Evolutionary conservation across 768 basidiomycete species (phyloP).

Genomic region (Lactifluus hygrophoroides): DNA sequence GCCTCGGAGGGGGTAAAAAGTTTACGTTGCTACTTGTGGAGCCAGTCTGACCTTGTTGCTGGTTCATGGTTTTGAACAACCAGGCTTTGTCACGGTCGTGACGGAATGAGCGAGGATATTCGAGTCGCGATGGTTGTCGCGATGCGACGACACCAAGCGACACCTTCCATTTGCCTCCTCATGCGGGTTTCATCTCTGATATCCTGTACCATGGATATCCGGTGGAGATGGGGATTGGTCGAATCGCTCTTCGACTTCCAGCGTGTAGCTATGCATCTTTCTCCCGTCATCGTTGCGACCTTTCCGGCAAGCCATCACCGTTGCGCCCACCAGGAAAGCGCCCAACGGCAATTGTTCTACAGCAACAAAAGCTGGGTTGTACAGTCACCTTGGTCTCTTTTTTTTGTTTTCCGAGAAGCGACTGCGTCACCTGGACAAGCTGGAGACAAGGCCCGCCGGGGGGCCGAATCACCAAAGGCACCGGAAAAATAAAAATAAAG

Average conservation of each 20-base stretch:
- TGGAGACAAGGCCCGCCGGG: not conserved
- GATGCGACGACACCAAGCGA: conserved; percentile 1
- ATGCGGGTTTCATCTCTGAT: not conserved
- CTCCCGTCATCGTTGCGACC: not conserved
- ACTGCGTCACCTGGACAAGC: not conserved
- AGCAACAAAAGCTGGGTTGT: not conserved
- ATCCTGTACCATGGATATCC: not conserved
- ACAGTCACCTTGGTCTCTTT: not conserved
- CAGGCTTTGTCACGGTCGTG: conserved; percentile 23
- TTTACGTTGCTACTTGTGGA: conserved; percentile 24
- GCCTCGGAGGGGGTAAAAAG: conserved; percentile 35
- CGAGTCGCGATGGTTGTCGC: not conserved
- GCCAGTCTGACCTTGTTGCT: conserved; percentile 29
- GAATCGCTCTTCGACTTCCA: not conserved
- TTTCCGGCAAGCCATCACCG: not conserved
- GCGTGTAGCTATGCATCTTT: not conserved
- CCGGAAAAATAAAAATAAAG: not conserved
- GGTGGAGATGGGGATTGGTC: too few species aligned
- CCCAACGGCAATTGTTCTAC: not conserved
- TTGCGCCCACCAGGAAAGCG: not conserved
- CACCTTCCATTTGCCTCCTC: not conserved
- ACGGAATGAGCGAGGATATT: not conserved
- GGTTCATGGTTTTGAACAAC: conserved; percentile 32
- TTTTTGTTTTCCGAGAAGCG: not conserved
- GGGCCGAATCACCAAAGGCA: not conserved